Evolutionary conservation across 179 eudicot genomes (phyloP).

Genomic region (Spergularia azorica): DNA sequence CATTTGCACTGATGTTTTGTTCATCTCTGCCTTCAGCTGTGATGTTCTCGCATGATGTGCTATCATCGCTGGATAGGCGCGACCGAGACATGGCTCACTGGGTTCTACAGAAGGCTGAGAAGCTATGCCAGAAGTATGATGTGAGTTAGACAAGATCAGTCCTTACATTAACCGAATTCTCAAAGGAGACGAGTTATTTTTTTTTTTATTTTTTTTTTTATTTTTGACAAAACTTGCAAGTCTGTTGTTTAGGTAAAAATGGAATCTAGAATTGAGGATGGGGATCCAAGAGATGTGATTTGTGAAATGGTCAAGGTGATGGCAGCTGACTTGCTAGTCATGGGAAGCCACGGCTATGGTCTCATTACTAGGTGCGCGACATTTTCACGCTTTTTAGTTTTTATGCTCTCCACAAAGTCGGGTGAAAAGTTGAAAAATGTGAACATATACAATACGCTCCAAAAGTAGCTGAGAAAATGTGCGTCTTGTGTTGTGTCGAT

Average conservation of each 20-base stretch:
- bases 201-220: too few relatives aligned
- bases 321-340: slow-evolving; percentile 60
- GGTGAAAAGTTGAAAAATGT: too few relatives aligned
- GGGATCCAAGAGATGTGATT: slow-evolving; percentile 80
- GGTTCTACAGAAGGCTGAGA: slow-evolving; percentile 57
- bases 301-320: slow-evolving; percentile 58
- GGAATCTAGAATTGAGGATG: slow-evolving; percentile 52
- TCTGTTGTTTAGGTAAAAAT: slow-evolving; percentile 48
- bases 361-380: slow-evolving; percentile 51
- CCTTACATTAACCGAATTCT: background rate
- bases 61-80: slow-evolving; percentile 61
- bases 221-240: too few relatives aligned
- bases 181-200: background rate
- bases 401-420: too few relatives aligned
- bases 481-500: background rate
- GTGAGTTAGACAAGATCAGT: slow-evolving; percentile 31
- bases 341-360: slow-evolving; percentile 85
- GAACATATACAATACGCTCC: too few relatives aligned
- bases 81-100: slow-evolving; percentile 56
- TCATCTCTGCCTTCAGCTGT: slow-evolving; percentile 35
- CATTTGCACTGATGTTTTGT: too few relatives aligned
- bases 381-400: too few relatives aligned
- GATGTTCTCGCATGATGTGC: slow-evolving; percentile 47
- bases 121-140: slow-evolving; percentile 46
- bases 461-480: too few relatives aligned